Conservation (phyloP, 2,329 filamentous ascomycete genomes). For the Sclerotinia sclerotiorum region DNA sequence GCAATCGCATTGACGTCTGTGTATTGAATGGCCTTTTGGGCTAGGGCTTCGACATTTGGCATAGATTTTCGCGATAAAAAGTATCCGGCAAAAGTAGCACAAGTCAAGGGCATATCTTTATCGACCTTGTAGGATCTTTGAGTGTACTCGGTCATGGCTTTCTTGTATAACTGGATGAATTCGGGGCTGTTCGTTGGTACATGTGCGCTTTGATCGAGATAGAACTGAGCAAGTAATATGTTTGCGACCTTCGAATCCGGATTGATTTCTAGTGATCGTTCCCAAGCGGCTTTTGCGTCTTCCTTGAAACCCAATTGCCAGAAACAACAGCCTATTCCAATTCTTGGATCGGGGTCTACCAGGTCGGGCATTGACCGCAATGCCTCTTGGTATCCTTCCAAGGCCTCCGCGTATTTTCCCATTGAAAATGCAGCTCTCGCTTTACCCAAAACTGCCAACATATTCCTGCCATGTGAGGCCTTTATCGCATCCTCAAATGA, state of each 20-base stretch:
- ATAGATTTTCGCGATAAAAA: slow-evolving; percentile 82
- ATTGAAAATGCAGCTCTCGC: slow-evolving; percentile 84
- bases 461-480: slow-evolving; percentile 80
- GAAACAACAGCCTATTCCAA: slow-evolving; percentile 94
- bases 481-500: slow-evolving; percentile 93
- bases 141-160: slow-evolving; percentile 91
- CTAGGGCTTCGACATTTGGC: slow-evolving; percentile 78
- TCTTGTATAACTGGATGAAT: slow-evolving; percentile 83
- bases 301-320: slow-evolving; percentile 96
- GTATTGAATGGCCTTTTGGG: slow-evolving; percentile 89
- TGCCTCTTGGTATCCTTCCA: slow-evolving; percentile 83
- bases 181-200: slow-evolving; percentile 80
- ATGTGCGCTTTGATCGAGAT: slow-evolving; percentile 81
- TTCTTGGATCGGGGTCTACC: slow-evolving; percentile 89
- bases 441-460: slow-evolving; percentile 89
- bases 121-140: slow-evolving; percentile 93
- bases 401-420: slow-evolving; percentile 79
- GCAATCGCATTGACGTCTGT: slow-evolving; percentile 96
- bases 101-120: slow-evolving; percentile 86
- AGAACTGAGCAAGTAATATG: slow-evolving; percentile 85
- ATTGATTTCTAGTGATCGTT: slow-evolving; percentile 76
- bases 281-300: slow-evolving; percentile 88
- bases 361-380: slow-evolving; percentile 82
- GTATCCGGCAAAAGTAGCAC: slow-evolving; percentile 85
- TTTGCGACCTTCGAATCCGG: slow-evolving; percentile 86